phyloP scores from a whole-genome alignment of 2,329 filamentous ascomycete species.

The Phialemoniopsis sp. region DNA sequence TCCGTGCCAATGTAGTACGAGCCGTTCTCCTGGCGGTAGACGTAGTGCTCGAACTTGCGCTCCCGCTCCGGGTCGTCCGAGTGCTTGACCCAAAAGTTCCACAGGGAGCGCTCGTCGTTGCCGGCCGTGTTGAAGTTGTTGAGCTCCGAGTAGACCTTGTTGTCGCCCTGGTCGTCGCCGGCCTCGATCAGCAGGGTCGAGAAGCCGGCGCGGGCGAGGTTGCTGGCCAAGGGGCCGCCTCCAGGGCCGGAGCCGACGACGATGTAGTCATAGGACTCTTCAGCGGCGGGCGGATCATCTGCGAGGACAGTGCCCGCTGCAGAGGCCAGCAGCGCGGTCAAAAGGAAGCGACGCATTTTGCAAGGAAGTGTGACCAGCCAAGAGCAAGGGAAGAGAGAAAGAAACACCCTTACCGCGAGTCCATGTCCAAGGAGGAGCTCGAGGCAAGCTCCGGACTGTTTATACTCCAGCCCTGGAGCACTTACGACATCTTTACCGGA shows the following conservation, averaged over 20 bases:
- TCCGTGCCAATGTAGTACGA: conserved; percentile 13
- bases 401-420: no score
- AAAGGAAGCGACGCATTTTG: no score
- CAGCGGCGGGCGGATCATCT: no score
- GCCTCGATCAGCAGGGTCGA: conserved; percentile 48
- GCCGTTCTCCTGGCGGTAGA: conserved; percentile 26
- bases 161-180: conserved; percentile 41
- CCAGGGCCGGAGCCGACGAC: conserved; percentile 48
- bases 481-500: no score
- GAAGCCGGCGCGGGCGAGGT: conserved; percentile 44
- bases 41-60: conserved; percentile 41
- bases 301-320: no score
- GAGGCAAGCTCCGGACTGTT: no score
- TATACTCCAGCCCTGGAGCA: no score
- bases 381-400: no score
- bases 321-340: no score
- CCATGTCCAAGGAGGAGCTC: no score
- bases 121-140: conserved; percentile 5
- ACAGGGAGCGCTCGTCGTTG: conserved; percentile 7
- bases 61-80: conserved; percentile 13
- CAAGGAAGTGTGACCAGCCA: no score
- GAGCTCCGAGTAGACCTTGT: conserved; percentile 3
- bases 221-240: conserved; percentile 41
- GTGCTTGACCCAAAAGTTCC: conserved; percentile 10
- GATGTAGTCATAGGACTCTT: conserved; percentile 21